These are phyloP conservation scores for Gossypium lobatum DNA, from an alignment of 441 rosid genomes.

Conservation along the genomic window DNA sequence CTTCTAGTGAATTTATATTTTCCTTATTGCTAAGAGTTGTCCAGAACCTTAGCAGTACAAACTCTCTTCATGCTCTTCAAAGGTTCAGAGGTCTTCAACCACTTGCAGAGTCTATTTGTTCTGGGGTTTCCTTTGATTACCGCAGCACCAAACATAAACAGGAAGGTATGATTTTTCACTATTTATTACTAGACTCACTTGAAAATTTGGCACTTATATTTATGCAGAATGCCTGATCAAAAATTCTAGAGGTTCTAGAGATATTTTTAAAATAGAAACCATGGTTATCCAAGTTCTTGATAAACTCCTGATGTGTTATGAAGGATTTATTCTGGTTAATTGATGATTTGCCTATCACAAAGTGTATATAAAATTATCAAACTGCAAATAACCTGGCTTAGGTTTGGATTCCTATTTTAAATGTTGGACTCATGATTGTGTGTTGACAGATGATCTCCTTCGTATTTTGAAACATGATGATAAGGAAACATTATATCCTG, in stretches of 20 bases:
- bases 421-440: slow-evolving; percentile 7
- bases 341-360: neutral
- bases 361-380: neutral
- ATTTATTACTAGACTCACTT: neutral
- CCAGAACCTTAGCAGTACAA: slow-evolving; percentile 53
- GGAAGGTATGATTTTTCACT: slow-evolving; percentile 43
- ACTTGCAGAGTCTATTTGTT: slow-evolving; percentile 72
- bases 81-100: slow-evolving; percentile 83
- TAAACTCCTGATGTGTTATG: neutral
- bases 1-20: slow-evolving; percentile 66
- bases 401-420: neutral
- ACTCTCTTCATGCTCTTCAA: slow-evolving; percentile 67
- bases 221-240: neutral
- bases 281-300: neutral
- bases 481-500: slow-evolving; percentile 42
- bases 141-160: slow-evolving; percentile 26
- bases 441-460: slow-evolving; percentile 44
- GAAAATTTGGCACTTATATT: neutral
- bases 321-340: neutral
- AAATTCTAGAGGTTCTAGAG: neutral
- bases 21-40: slow-evolving; percentile 68
- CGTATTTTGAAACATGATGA: slow-evolving; percentile 42
- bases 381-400: neutral
- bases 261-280: neutral
- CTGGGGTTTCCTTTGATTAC: slow-evolving; percentile 45